These are phyloP conservation scores for Aspergillus quadrilineatus DNA, from an alignment of 2,329 filamentous ascomycete genomes.

Conservation along the genomic window DNA sequence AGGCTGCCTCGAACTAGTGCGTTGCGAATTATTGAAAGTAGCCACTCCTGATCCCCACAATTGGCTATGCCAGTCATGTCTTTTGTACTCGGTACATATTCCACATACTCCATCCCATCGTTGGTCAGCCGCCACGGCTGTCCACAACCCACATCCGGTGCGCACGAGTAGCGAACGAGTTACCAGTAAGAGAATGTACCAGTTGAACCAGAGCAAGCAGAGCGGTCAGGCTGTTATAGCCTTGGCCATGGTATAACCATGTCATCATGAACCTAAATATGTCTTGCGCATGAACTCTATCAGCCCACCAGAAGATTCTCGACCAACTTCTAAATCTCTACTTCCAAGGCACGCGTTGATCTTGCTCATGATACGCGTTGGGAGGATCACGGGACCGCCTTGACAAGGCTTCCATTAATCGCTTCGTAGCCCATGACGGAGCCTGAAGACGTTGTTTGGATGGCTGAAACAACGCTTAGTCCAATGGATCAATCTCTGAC, in stretches of 20 bases:
- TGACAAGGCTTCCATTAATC: not conserved
- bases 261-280: not conserved
- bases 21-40: not conserved
- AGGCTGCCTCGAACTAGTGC: slow-evolving; percentile 4
- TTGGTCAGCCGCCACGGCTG: not conserved
- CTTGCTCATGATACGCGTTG: not conserved
- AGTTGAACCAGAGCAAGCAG: not conserved
- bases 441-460: not conserved
- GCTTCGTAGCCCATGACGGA: not conserved
- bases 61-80: not conserved
- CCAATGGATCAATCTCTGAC: no score
- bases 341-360: slow-evolving; percentile 1
- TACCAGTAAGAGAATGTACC: not conserved
- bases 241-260: not conserved
- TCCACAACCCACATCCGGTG: not conserved
- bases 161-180: no score
- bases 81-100: not conserved
- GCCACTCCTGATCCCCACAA: slow-evolving; percentile 4
- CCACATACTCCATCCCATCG: not conserved
- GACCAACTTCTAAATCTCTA: not conserved
- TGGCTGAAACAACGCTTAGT: not conserved
- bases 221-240: not conserved
- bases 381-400: not conserved
- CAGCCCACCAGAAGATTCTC: slow-evolving; percentile 4
- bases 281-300: not conserved